These are phyloP conservation scores for Lecanosticta acicola DNA, from an alignment of 2,329 filamentous ascomycete species.

Conservation along the genomic window DNA sequence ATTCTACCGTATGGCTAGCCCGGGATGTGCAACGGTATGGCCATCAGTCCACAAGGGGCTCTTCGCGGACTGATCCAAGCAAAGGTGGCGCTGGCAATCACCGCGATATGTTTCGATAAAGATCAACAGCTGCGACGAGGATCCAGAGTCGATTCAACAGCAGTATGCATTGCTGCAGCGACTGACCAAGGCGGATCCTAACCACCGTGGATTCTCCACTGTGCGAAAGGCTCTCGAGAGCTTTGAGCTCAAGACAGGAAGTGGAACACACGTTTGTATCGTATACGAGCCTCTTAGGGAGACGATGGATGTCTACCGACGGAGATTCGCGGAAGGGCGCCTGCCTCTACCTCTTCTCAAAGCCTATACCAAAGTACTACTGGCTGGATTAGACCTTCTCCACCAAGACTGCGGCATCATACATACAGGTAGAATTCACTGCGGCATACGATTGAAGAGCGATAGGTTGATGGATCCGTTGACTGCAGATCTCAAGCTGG, in stretches of 20 bases:
- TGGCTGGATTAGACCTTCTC: constrained; percentile 2
- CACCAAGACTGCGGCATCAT: constrained; percentile 1
- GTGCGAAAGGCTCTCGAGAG: neutral
- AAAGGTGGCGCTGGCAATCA: too few species aligned
- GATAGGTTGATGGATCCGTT: too few species aligned
- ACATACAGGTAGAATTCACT: constrained; percentile 3
- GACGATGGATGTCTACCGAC: neutral
- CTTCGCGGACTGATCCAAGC: neutral
- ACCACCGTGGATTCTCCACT: neutral
- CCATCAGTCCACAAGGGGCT: too few species aligned
- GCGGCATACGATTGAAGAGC: too few species aligned
- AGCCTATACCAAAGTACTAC: neutral
- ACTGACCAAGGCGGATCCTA: neutral
- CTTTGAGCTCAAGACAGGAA: neutral
- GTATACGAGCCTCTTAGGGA: constrained; percentile 1
- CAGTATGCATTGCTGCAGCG: neutral
- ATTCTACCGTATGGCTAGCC: neutral
- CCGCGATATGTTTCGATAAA: neutral
- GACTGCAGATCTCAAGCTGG: constrained; percentile 1
- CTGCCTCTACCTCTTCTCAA: neutral
- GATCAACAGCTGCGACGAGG: neutral
- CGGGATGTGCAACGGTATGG: neutral
- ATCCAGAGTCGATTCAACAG: neutral
- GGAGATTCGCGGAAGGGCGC: neutral
- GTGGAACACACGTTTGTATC: neutral